phyloP scores from a whole-genome alignment of 129 eudicot genomes.

The Flaveria robusta region DNA sequence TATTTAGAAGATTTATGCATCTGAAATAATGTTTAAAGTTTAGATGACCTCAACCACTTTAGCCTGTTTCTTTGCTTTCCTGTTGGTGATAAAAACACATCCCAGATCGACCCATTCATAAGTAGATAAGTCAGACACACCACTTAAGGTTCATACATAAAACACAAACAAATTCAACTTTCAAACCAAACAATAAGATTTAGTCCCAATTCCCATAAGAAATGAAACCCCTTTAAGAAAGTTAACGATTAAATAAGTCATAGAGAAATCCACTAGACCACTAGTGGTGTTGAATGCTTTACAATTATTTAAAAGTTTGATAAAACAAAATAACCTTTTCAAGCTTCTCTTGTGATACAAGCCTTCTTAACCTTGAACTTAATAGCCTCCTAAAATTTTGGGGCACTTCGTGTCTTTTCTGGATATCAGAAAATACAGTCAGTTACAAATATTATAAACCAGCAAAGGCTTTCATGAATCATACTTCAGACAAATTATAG shows the following conservation, averaged over 20 bases:
- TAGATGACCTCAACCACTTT: no score
- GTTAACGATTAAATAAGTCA: neutral
- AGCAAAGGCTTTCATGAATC: neutral
- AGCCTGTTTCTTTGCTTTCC: neutral
- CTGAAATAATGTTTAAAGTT: no score
- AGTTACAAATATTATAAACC: slow-evolving; percentile 7
- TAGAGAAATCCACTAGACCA: neutral
- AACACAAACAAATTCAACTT: neutral
- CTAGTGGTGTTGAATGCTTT: neutral
- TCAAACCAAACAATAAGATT: neutral
- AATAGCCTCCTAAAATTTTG: slow-evolving; percentile 61
- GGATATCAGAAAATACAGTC: slow-evolving; percentile 36
- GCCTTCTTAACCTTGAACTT: slow-evolving; percentile 70
- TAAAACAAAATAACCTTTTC: slow-evolving; percentile 65
- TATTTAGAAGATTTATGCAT: no score
- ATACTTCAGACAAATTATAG: neutral
- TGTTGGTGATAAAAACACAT: neutral
- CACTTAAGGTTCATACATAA: neutral
- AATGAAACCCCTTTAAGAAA: neutral
- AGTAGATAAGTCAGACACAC: neutral
- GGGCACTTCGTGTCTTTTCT: slow-evolving; percentile 73
- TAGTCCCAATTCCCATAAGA: neutral
- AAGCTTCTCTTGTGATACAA: slow-evolving; percentile 67
- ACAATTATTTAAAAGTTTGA: neutral
- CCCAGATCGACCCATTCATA: neutral